Evolutionary conservation across 176 grass and related monocot genomes (phyloP).

Genomic region (Musa itinerans): DNA sequence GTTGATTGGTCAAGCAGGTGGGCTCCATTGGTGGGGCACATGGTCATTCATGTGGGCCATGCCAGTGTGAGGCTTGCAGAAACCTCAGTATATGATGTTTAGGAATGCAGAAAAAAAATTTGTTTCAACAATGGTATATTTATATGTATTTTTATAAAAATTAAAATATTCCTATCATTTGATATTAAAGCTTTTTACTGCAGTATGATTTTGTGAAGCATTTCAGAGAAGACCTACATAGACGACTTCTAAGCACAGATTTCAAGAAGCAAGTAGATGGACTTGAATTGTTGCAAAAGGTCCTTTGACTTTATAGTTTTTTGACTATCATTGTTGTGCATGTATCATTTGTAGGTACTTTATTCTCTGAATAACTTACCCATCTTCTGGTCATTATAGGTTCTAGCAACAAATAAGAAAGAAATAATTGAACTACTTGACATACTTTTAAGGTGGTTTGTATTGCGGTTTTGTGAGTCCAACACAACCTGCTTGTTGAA

Average conservation of each 20-base stretch:
- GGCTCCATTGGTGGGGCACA: neutral
- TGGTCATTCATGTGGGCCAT: too few species aligned
- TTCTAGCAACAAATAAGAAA: conserved; percentile 57
- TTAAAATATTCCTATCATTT: conserved; percentile 2
- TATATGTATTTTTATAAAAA: neutral
- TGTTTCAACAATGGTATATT: neutral
- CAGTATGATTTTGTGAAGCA: conserved; percentile 91
- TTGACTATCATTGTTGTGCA: neutral
- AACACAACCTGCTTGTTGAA: conserved; percentile 98
- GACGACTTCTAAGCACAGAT: conserved; percentile 80
- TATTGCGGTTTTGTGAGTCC: conserved; percentile 94
- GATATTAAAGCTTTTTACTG: conserved; percentile 10
- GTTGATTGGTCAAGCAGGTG: neutral
- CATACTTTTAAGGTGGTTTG: conserved; percentile 95
- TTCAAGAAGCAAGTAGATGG: conserved; percentile 99
- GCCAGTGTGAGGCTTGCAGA: too few species aligned
- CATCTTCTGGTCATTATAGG: conserved; percentile 31
- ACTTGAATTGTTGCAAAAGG: conserved; percentile 94
- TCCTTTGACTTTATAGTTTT: conserved; percentile 3
- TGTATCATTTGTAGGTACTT: neutral
- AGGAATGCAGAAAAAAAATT: neutral
- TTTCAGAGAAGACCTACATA: conserved; percentile 89
- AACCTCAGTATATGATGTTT: too few species aligned
- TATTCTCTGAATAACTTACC: neutral
- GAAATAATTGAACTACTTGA: conserved; percentile 92